Evolutionary conservation across 345 rosid genomes (phyloP).

Genomic region (Arabidopsis arenosa): DNA sequence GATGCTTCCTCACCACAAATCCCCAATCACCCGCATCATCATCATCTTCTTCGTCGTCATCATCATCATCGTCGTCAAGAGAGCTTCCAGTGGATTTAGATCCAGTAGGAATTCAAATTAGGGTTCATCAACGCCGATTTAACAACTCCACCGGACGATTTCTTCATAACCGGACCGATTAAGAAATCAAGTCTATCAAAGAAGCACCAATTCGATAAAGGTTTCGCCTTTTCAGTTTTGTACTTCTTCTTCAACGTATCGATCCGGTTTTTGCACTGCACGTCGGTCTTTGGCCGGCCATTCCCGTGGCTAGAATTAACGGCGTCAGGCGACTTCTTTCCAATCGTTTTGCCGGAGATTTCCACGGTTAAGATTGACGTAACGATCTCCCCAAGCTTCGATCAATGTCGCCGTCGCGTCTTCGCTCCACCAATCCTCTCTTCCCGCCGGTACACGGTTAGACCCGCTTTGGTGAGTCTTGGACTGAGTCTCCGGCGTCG

Average conservation of each 20-base stretch:
- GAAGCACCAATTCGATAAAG: slow-evolving; percentile 56
- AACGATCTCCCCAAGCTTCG: slow-evolving; percentile 89
- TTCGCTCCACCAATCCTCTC: slow-evolving; percentile 97
- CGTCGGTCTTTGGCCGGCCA: slow-evolving; percentile 61
- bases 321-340: slow-evolving; percentile 77
- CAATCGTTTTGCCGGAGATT: slow-evolving; percentile 85
- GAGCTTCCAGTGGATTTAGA: slow-evolving; percentile 53
- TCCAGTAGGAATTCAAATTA: slow-evolving; percentile 27
- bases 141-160: slow-evolving; percentile 27
- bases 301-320: slow-evolving; percentile 61
- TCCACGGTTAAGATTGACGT: slow-evolving; percentile 72
- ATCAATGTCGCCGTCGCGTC: slow-evolving; percentile 75
- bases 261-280: slow-evolving; percentile 78
- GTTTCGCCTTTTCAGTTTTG: slow-evolving; percentile 57
- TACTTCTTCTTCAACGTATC: slow-evolving; percentile 76
- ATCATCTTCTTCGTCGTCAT: slow-evolving; percentile 55
- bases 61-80: slow-evolving; percentile 49
- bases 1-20: slow-evolving; percentile 52
- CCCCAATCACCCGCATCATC: slow-evolving; percentile 54
- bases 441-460: slow-evolving; percentile 49
- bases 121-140: slow-evolving; percentile 45
- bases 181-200: slow-evolving; percentile 55
- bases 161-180: slow-evolving; percentile 55
- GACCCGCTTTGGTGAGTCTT: slow-evolving; percentile 41
- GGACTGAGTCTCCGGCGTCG: slow-evolving; percentile 38